phyloP scores from a whole-genome alignment of 2,329 filamentous ascomycete genomes.

The Aspergillus sp. region DNA sequence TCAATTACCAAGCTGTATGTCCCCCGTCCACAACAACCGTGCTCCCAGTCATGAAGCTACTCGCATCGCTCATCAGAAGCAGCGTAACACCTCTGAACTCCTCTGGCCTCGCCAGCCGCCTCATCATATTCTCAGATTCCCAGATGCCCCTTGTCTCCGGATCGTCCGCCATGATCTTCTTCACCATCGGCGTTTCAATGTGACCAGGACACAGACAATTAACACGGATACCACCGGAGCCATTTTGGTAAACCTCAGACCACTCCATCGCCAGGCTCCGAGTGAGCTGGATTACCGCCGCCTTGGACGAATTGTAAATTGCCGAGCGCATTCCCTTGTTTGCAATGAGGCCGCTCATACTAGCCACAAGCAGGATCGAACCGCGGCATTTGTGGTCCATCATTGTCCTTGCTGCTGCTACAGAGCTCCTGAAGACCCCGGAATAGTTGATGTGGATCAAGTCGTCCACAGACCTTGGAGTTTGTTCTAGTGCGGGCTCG shows the following conservation, averaged over 20 bases:
- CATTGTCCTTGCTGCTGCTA: conserved; percentile 49
- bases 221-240: conserved; percentile 51
- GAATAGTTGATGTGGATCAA: conserved; percentile 52
- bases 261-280: conserved; percentile 55
- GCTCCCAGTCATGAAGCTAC: conserved; percentile 68
- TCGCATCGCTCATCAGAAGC: conserved; percentile 66
- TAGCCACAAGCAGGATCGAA: conserved; percentile 51
- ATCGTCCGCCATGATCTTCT: conserved; percentile 71
- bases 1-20: conserved; percentile 51
- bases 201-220: conserved; percentile 56
- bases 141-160: conserved; percentile 57
- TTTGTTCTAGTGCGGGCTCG: conserved; percentile 42
- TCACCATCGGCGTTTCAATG: conserved; percentile 71
- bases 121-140: conserved; percentile 52
- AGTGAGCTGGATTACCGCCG: conserved; percentile 53
- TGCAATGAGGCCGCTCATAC: conserved; percentile 52
- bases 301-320: conserved; percentile 57
- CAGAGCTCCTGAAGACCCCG: conserved; percentile 49
- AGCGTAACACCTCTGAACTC: conserved; percentile 66
- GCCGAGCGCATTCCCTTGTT: conserved; percentile 48
- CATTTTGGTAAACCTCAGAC: conserved; percentile 25
- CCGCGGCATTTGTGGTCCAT: conserved; percentile 49
- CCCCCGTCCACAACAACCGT: conserved; percentile 72
- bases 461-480: conserved; percentile 40
- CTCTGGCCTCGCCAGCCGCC: conserved; percentile 54